These are phyloP conservation scores for Phragmites australis DNA, from an alignment of 176 grass and related monocot genomes.

Conservation along the genomic window DNA sequence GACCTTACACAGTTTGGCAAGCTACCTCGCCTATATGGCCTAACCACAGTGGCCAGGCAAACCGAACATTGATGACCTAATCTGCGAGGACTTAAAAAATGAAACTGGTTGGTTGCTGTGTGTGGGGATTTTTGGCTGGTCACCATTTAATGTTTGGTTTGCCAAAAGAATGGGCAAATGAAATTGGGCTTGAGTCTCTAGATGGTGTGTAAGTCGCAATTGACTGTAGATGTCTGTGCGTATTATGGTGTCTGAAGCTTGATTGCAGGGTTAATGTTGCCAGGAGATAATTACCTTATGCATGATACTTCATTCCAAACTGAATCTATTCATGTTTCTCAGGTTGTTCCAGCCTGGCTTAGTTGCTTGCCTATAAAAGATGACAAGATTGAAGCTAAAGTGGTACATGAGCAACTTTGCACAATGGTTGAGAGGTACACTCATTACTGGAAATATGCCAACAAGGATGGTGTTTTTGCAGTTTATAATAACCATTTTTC, in stretches of 20 bases:
- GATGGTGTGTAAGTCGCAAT: background rate
- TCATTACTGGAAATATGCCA: background rate
- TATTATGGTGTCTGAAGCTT: background rate
- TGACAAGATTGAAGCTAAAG: slow-evolving; percentile 97
- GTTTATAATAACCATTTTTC: slow-evolving; percentile 38
- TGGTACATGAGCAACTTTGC: slow-evolving; percentile 91
- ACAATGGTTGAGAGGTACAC: slow-evolving; percentile 93
- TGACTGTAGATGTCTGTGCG: background rate
- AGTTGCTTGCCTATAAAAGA: slow-evolving; percentile 90
- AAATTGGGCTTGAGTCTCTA: background rate
- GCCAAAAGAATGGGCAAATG: background rate
- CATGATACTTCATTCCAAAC: background rate
- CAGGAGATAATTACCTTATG: background rate
- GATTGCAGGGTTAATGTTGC: slow-evolving; percentile 2
- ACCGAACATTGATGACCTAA: background rate
- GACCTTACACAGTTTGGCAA: background rate
- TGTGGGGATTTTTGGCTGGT: background rate
- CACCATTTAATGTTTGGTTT: background rate
- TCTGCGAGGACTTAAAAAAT: background rate
- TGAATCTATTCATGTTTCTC: slow-evolving; percentile 19
- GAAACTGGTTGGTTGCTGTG: background rate
- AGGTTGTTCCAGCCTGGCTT: slow-evolving; percentile 94
- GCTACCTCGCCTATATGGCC: background rate
- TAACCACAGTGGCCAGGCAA: background rate
- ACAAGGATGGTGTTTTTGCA: slow-evolving; percentile 5